Conservation (phyloP, 2,329 filamentous ascomycete genomes). For the Calonectria leucothoes region DNA sequence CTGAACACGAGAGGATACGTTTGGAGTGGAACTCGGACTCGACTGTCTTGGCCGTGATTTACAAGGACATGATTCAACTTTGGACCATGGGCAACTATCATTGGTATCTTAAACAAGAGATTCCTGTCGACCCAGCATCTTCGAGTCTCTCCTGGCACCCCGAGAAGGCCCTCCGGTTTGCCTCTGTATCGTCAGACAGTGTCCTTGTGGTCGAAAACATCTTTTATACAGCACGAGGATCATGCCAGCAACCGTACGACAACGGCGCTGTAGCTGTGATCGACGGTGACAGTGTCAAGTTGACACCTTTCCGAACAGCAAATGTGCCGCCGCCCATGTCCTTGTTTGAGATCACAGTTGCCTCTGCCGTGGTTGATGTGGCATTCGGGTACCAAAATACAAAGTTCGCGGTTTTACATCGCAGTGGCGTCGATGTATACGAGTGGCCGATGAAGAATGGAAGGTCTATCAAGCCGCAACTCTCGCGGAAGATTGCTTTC, state of each 20-base stretch:
- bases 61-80: conserved; percentile 82
- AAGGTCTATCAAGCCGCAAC: conserved; percentile 57
- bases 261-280: conserved; percentile 84
- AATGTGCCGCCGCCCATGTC: conserved; percentile 96
- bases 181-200: conserved; percentile 61
- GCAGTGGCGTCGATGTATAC: conserved; percentile 74
- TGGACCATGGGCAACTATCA: conserved; percentile 99
- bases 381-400: conserved; percentile 75
- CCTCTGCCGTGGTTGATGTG: conserved; percentile 77
- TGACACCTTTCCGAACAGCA: conserved; percentile 86
- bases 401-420: conserved; percentile 79
- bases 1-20: conserved; percentile 67
- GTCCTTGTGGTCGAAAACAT: conserved; percentile 74
- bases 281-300: conserved; percentile 81
- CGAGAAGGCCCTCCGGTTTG: conserved; percentile 81
- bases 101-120: conserved; percentile 96
- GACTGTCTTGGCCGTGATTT: conserved; percentile 85
- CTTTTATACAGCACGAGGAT: conserved; percentile 76
- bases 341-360: conserved; percentile 75
- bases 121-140: conserved; percentile 58
- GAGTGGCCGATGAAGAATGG: conserved; percentile 73
- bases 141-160: conserved; percentile 79
- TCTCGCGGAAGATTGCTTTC: conserved; percentile 55
- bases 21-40: conserved; percentile 94
- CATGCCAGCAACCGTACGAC: conserved; percentile 78